Evolutionary conservation across 306 rosid genomes (phyloP), one percentile per base, ranked within the genome.

Genomic region (Senna tora): DNA sequence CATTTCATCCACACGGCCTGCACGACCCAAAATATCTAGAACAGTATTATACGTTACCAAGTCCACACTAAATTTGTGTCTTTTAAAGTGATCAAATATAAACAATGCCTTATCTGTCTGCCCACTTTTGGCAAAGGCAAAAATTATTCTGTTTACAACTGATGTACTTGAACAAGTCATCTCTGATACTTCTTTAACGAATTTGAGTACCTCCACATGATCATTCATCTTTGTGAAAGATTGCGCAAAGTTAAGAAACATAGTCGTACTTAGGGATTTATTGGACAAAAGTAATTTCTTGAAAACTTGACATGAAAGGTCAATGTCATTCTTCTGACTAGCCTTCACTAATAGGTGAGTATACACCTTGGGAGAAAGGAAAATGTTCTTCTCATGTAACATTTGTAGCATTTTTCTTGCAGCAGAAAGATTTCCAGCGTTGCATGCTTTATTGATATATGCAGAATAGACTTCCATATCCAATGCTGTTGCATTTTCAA

Each of bases 21-120:
- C 75, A 56, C 80, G 78, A 47, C 98, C 96, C 73, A 92, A 86
- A 55, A 85, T 83, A 80, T 92, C 89, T 7, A 90, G 69, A 86
- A 88, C 75, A 51, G 76, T 90, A 73, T 92, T 92, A 74, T 88
- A 87, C 16, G 95, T 83, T 58, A 86, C 41, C 85, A 92, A 66
- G 74, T 90, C 95, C 10, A 88, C 79, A 51, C 41, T 59, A 62
- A 68, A 74, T 14, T 65, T 69, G 22, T 22, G 75, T 75, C 65
- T 74, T 81, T 75, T 90, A 69, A 82, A 71, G 74, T 83, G 83
- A 75, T 77, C 57, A 81, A 85, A 92, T 78, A 92, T 77, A 77
- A 60, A 54, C 79, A 88, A 79, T 57, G 98, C 92, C 73, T 79
- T 83, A 16, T 92, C 95, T 72, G 70, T 72, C 84, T 90, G 84